A percentile compares a stretch with the other conserved stretches of the same genome.
Evolutionary conservation across 495 filamentous ascomycete species (phyloP).

Genomic region (Tuber calosporum): DNA sequence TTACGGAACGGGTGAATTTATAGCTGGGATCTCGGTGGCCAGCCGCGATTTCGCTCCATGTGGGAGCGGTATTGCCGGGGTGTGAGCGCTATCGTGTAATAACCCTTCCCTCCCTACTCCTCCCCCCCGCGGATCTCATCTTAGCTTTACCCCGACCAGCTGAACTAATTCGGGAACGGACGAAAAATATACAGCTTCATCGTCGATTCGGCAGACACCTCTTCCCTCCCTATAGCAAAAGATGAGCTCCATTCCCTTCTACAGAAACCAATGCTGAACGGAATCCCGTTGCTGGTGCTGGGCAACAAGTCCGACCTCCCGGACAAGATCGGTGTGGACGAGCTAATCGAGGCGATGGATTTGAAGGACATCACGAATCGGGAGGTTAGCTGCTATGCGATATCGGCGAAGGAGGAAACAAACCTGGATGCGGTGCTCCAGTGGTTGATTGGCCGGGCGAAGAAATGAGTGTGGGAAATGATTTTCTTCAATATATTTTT

Average conservation of each 20-base stretch:
- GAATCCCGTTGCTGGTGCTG: conserved; percentile 90
- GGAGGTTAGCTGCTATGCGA: conserved; percentile 97
- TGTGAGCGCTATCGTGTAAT: conserved; percentile 92
- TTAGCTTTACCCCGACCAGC: neutral
- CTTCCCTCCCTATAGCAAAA: conserved; percentile 73
- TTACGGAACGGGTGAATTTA: conserved; percentile 1
- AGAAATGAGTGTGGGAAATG: conserved; percentile 46
- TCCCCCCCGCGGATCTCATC: neutral
- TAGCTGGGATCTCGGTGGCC: conserved; percentile 94
- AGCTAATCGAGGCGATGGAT: conserved; percentile 87
- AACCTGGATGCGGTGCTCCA: conserved; percentile 95
- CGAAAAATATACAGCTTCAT: conserved; percentile 60
- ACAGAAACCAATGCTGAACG: conserved; percentile 73
- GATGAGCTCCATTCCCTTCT: conserved; percentile 88
- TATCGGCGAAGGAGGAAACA: conserved; percentile 96
- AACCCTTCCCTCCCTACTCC: conserved; percentile 2
- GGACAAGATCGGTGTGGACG: conserved; percentile 80
- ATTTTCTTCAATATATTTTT: neutral
- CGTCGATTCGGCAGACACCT: conserved; percentile 79
- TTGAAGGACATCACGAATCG: conserved; percentile 82
- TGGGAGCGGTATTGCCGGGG: conserved; percentile 98
- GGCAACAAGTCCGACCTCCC: conserved; percentile 95
- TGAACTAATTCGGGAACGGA: conserved; percentile 19
- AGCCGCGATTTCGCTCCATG: conserved; percentile 96
- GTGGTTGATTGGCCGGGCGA: conserved; percentile 87